Percentiles rank a stretch among this genome's conserved stretches.
Evolutionary conservation across 2,329 filamentous ascomycete genomes (phyloP).

Genomic region (Phyllosticta citriasiana): DNA sequence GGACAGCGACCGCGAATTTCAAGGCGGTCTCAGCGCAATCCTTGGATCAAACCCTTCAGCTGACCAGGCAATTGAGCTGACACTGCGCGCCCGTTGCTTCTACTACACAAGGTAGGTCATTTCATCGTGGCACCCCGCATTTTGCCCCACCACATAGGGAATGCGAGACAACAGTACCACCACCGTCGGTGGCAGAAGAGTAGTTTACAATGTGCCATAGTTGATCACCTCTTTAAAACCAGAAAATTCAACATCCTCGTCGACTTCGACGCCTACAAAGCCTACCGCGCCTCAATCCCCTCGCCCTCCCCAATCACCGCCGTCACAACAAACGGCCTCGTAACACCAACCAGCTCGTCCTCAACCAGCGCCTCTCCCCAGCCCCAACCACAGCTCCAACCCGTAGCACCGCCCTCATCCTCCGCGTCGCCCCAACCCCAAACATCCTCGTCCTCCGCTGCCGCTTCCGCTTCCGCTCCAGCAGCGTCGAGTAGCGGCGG

Average conservation of each 20-base stretch:
- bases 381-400: not conserved
- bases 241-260: slow-evolving; percentile 41
- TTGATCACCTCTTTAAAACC: slow-evolving; percentile 16
- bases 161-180: not conserved
- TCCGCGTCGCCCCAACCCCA: slow-evolving; percentile 13
- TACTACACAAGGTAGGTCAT: slow-evolving; percentile 46
- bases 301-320: not conserved
- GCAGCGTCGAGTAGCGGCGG: not conserved
- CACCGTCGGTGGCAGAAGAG: not conserved
- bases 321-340: slow-evolving; percentile 1
- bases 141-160: slow-evolving; percentile 1
- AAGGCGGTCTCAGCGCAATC: slow-evolving; percentile 57
- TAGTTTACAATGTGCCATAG: not conserved
- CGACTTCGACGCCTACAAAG: slow-evolving; percentile 58
- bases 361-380: not conserved
- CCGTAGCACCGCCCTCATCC: slow-evolving; percentile 10
- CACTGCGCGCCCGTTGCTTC: slow-evolving; percentile 58
- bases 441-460: slow-evolving; percentile 7
- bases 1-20: slow-evolving; percentile 58
- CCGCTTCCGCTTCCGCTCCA: slow-evolving; percentile 6
- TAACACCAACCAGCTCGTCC: not conserved
- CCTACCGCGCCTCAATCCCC: slow-evolving; percentile 40
- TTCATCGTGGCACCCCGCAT: not conserved
- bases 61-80: slow-evolving; percentile 46
- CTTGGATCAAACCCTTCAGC: slow-evolving; percentile 44